Conservation (phyloP, 371 early-diverging fungal genomes). For the Circinella umbellata region DNA sequence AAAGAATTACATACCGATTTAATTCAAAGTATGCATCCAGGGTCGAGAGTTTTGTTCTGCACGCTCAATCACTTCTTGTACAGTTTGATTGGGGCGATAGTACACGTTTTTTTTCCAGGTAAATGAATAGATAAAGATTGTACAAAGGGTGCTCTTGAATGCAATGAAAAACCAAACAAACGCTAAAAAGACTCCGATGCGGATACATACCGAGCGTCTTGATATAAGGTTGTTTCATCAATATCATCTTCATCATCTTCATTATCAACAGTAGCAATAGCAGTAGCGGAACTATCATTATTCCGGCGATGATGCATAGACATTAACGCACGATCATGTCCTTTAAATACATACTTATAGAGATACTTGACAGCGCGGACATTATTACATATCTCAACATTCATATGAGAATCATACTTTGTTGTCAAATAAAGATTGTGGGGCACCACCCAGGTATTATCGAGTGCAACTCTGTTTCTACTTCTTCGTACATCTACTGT, state of each 20-base stretch:
- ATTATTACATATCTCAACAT: not conserved
- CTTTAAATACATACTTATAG: not conserved
- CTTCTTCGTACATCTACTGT: too few relatives aligned
- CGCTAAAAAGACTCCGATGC: slow-evolving; percentile 34
- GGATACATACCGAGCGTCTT: slow-evolving; percentile 36
- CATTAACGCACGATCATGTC: slow-evolving; percentile 1
- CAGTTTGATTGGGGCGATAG: slow-evolving; percentile 15
- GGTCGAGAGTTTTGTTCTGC: not conserved
- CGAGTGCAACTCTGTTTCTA: not conserved
- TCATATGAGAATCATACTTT: not conserved
- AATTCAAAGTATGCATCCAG: not conserved
- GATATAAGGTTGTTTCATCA: slow-evolving; percentile 23
- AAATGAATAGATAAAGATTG: slow-evolving; percentile 27
- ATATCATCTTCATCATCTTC: not conserved
- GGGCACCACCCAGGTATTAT: not conserved
- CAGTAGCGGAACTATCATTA: not conserved
- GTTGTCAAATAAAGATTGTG: not conserved
- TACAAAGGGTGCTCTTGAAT: slow-evolving; percentile 20
- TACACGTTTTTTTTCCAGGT: slow-evolving; percentile 17
- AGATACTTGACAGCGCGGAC: not conserved
- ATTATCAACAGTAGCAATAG: not conserved
- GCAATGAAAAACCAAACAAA: slow-evolving; percentile 27
- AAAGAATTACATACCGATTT: not conserved
- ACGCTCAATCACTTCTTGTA: slow-evolving; percentile 15
- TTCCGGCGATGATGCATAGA: not conserved